Conservation (phyloP, 1,139 yeast genomes). For the Yamadazyma jaroonii region DNA sequence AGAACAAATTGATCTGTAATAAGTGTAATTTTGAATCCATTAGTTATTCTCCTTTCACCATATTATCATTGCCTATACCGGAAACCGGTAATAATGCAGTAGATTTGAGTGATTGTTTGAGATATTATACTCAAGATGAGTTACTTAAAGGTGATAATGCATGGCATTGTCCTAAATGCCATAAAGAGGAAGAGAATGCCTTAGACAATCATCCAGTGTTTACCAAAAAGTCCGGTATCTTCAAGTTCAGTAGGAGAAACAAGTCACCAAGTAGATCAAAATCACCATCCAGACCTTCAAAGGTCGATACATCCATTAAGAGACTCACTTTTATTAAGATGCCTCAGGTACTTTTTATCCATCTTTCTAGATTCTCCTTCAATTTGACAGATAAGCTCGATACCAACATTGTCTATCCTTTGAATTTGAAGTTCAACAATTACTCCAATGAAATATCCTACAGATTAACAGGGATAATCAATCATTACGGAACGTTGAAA, state of each 20-base stretch:
- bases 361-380: conserved; percentile 57
- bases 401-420: conserved; percentile 53
- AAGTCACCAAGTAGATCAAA: conserved; percentile 32
- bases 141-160: conserved; percentile 68
- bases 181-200: conserved; percentile 20
- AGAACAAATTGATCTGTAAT: conserved; percentile 59
- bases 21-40: conserved; percentile 60
- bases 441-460: conserved; percentile 39
- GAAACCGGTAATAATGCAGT: conserved; percentile 25
- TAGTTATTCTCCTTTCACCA: conserved; percentile 60
- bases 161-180: conserved; percentile 76
- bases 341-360: conserved; percentile 64
- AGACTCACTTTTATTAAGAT: conserved; percentile 58
- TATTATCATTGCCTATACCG: conserved; percentile 68
- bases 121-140: conserved; percentile 67
- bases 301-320: conserved; percentile 40
- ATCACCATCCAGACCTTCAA: conserved; percentile 12
- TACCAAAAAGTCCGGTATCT: conserved; percentile 32
- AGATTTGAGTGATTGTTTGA: conserved; percentile 59
- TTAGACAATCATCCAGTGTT: conserved; percentile 42
- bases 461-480: conserved; percentile 58
- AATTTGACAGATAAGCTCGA: conserved; percentile 56
- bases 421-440: conserved; percentile 45
- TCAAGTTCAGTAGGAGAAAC: conserved; percentile 33
- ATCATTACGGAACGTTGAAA: conserved; percentile 68